These are phyloP conservation scores for Fusarium liriodendri DNA, from an alignment of 2,329 filamentous ascomycete species.

Conservation along the genomic window DNA sequence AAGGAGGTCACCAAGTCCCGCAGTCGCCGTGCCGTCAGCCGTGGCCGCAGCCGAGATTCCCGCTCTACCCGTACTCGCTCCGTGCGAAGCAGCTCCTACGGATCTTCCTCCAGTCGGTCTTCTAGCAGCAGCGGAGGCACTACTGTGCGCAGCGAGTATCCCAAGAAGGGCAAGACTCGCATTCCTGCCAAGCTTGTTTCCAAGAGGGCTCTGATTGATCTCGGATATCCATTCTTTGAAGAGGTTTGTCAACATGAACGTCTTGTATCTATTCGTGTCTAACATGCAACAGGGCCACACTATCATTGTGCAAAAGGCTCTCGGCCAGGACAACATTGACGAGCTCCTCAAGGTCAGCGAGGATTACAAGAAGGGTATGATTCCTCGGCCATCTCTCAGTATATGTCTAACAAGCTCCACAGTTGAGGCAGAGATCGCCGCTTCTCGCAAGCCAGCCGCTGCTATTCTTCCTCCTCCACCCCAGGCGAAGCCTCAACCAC, in stretches of 20 bases:
- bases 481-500: conserved; percentile 49
- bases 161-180: conserved; percentile 88
- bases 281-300: conserved; percentile 72
- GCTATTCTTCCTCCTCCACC: conserved; percentile 48
- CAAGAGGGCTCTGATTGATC: conserved; percentile 81
- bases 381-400: background rate
- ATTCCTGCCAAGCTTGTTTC: conserved; percentile 86
- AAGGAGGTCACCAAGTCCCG: conserved; percentile 66
- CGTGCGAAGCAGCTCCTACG: conserved; percentile 56
- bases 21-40: conserved; percentile 52
- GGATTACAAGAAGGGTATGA: conserved; percentile 73
- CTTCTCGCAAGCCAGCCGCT: conserved; percentile 26
- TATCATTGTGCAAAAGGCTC: conserved; percentile 83
- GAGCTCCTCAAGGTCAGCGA: conserved; percentile 87
- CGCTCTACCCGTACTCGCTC: conserved; percentile 53
- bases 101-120: conserved; percentile 57
- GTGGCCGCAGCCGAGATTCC: conserved; percentile 53
- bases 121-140: conserved; percentile 62
- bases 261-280: background rate
- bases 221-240: conserved; percentile 88
- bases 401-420: background rate
- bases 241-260: conserved; percentile 68
- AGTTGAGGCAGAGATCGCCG: conserved; percentile 32
- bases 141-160: conserved; percentile 71
- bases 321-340: conserved; percentile 92